Evolutionary conservation across 2,329 filamentous ascomycete species (phyloP).

Genomic region (Rhinocladiella mackenziei): DNA sequence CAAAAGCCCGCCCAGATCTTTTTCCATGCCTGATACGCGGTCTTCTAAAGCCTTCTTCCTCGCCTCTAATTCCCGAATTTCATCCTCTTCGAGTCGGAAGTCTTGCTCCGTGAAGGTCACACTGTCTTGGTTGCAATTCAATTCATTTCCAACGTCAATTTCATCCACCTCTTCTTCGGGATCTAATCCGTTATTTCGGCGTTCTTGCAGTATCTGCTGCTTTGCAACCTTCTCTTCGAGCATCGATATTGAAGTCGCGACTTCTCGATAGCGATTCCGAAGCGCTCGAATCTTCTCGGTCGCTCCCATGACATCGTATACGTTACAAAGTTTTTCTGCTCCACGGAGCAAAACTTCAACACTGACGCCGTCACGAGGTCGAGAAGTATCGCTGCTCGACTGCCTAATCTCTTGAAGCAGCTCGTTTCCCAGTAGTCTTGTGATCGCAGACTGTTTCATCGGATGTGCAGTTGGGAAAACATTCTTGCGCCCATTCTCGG

Average conservation of each 20-base stretch:
- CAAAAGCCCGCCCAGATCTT: conserved; percentile 60
- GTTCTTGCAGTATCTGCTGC: conserved; percentile 68
- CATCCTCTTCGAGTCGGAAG: conserved; percentile 46
- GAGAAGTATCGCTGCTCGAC: conserved; percentile 51
- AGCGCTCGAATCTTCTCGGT: conserved; percentile 70
- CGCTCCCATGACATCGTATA: conserved; percentile 80
- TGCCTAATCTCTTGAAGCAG: conserved; percentile 74
- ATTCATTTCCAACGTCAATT: conserved; percentile 38
- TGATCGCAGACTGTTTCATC: conserved; percentile 71
- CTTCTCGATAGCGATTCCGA: conserved; percentile 65
- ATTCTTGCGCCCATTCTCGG: conserved; percentile 27
- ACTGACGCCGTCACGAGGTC: conserved; percentile 67
- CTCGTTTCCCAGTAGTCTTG: conserved; percentile 80
- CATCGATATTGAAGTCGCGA: conserved; percentile 69
- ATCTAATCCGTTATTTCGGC: conserved; percentile 62
- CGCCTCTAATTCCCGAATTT: conserved; percentile 59
- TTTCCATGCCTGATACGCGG: conserved; percentile 64
- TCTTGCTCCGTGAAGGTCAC: conserved; percentile 39
- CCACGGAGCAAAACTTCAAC: conserved; percentile 79
- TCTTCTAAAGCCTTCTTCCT: conserved; percentile 61
- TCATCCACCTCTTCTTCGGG: conserved; percentile 53
- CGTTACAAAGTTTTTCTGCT: conserved; percentile 82
- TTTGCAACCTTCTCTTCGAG: conserved; percentile 76
- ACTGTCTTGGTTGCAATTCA: conserved; percentile 21
- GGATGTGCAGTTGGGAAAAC: conserved; percentile 54